Base-by-base conservation (phyloP, 345 rosid species). In the Cardiospermum halicacabum region DNA sequence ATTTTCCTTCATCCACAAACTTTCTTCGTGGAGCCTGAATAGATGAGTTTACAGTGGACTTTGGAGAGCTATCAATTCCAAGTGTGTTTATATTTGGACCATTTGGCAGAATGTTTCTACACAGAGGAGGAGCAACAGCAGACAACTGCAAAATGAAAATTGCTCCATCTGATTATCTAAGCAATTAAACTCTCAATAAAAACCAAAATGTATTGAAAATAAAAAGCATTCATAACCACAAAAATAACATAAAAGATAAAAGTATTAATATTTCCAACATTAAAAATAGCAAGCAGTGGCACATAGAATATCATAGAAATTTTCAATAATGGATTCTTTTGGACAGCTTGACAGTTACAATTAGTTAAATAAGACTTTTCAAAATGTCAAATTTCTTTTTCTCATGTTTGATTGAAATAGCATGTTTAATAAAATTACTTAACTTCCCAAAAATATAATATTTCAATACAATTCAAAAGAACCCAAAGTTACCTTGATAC, bases 1-100 rank as follows among this genome's bases (percentile, higher is more conserved):
- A 72, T 77, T 94, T 94, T 77, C 99, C 97, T 80, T 94, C 99
- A 76, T 94, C 99, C 58, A 94, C 92, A 75, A 94, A 89, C 81
- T 94, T 94, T 71, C 97, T 85, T 75, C 96, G 83, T 74, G 97
- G 97, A 60, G 96, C 96, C 79, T 87, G 99, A 68, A 91, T 79
- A 69, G 84, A 85, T 56, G 96, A 75, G 84, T 82, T 91, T 61
- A 87, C 80, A 40, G 75, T 85, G 68, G 96, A 87, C 80, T 70
- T 91, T 27, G 86, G 83, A 56, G 87, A 81, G 78, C 69, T 84
- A 56, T 91, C 97, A 62, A 80, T 55, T 56, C 54, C 71, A 67
- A 73, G 75, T 34, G 83, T 58, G 69, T 71, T 76, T 34, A 72
- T 63, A 69, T 85, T 84, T 31, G 87, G 73, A 66, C 88, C 89